A percentile compares a stretch with the other conserved stretches of the same genome.
These are phyloP conservation scores for Thymus quinquecostatus DNA, from an alignment of 257 asterid species.

Conservation along the genomic window DNA sequence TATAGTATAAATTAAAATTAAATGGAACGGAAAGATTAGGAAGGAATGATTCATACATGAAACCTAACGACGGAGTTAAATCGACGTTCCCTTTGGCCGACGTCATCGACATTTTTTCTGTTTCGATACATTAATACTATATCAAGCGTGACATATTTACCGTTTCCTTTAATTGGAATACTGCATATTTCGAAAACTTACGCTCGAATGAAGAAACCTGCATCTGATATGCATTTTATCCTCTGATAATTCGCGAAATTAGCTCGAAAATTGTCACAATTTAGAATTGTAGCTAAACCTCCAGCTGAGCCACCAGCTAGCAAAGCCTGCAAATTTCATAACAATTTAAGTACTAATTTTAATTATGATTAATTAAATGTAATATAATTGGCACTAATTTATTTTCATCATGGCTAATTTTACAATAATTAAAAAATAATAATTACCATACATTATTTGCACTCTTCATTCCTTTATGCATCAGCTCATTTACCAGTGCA, in stretches of 20 bases:
- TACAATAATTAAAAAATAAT: too few relatives aligned
- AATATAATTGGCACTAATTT: not conserved
- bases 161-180: too few relatives aligned
- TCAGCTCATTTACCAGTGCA: slow-evolving; percentile 33
- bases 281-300: slow-evolving; percentile 47
- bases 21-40: not conserved
- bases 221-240: slow-evolving; percentile 51
- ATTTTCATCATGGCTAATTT: too few relatives aligned
- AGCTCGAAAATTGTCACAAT: slow-evolving; percentile 48
- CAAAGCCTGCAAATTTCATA: slow-evolving; percentile 32
- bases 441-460: slow-evolving; percentile 33
- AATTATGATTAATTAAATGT: too few relatives aligned
- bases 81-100: not conserved
- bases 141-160: too few relatives aligned
- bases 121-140: not conserved
- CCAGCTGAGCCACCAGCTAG: slow-evolving; percentile 56
- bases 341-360: too few relatives aligned
- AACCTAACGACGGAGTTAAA: slow-evolving; percentile 11
- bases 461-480: slow-evolving; percentile 36
- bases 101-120: slow-evolving; percentile 33
- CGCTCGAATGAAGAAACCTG: slow-evolving; percentile 52
- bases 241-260: slow-evolving; percentile 19
- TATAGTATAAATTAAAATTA: not conserved
- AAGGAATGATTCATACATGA: slow-evolving; percentile 26
- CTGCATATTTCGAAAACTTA: slow-evolving; percentile 12